Conservation (phyloP, 2,329 filamentous ascomycete genomes). For the Aspergillus amoenus region DNA sequence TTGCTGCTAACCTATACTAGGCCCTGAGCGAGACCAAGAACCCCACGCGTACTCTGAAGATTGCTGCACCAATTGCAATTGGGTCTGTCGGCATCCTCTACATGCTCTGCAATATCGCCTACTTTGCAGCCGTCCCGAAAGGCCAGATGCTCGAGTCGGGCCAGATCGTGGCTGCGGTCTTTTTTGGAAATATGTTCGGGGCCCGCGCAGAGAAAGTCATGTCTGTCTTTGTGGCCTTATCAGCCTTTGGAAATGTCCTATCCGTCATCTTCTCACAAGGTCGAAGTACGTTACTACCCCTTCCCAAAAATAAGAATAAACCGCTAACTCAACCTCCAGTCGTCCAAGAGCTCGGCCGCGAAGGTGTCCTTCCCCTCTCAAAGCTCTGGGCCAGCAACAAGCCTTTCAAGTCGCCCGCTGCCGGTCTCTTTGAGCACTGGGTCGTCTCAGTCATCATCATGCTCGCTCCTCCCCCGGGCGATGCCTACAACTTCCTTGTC, state of each 20-base stretch:
- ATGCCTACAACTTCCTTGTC: slow-evolving; percentile 64
- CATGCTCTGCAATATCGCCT: slow-evolving; percentile 59
- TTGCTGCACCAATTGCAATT: slow-evolving; percentile 57
- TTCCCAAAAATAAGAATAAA: neutral
- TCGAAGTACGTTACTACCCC: slow-evolving; percentile 30
- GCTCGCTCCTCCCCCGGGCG: slow-evolving; percentile 64
- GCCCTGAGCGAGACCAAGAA: slow-evolving; percentile 56
- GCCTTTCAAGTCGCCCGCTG: slow-evolving; percentile 65
- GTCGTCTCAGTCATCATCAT: slow-evolving; percentile 64
- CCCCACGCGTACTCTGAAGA: slow-evolving; percentile 58
- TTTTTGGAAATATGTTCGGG: slow-evolving; percentile 63
- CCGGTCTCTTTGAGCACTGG: slow-evolving; percentile 62
- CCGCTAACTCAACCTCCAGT: slow-evolving; percentile 22
- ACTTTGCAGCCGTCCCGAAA: slow-evolving; percentile 59
- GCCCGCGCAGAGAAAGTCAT: slow-evolving; percentile 54
- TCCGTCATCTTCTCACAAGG: slow-evolving; percentile 54
- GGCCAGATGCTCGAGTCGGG: slow-evolving; percentile 56
- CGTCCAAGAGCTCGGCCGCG: slow-evolving; percentile 63
- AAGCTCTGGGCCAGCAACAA: slow-evolving; percentile 68
- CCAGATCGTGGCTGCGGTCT: slow-evolving; percentile 55
- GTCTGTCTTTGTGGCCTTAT: slow-evolving; percentile 61
- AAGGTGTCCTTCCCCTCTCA: slow-evolving; percentile 66
- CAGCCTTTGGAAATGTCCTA: slow-evolving; percentile 61
- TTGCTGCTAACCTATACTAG: slow-evolving; percentile 25
- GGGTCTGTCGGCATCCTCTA: slow-evolving; percentile 56